Conservation (phyloP, 2,329 filamentous ascomycete species). For the Aspergillus ruber region DNA sequence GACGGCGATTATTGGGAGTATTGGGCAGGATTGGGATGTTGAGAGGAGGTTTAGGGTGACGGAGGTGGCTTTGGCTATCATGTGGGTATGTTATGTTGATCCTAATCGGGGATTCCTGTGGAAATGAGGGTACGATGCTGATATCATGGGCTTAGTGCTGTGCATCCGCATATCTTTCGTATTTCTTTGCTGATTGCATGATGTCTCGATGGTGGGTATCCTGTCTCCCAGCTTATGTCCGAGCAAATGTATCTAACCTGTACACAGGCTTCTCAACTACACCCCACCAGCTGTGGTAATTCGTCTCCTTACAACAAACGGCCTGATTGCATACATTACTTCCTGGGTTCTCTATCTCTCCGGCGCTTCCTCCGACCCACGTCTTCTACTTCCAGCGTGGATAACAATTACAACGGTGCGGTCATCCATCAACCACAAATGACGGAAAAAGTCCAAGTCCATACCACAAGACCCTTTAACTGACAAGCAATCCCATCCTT, state of each 20-base stretch:
- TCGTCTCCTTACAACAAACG: conserved; percentile 68
- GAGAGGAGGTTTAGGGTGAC: conserved; percentile 52
- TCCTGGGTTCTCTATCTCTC: conserved; percentile 65
- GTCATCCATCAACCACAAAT: not conserved
- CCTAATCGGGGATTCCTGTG: conserved; percentile 12
- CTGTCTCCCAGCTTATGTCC: not conserved
- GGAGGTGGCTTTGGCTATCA: conserved; percentile 64
- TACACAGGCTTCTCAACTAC: conserved; percentile 69
- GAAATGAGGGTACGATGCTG: conserved; percentile 3
- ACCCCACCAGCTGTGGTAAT: conserved; percentile 71
- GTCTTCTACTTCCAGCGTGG: conserved; percentile 69
- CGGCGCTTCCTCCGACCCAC: conserved; percentile 63
- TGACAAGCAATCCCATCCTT: not conserved
- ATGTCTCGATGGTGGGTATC: conserved; percentile 68
- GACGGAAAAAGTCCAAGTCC: no score
- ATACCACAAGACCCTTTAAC: not conserved
- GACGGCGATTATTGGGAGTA: conserved; percentile 32
- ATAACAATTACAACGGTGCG: conserved; percentile 67
- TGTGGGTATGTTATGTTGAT: conserved; percentile 59
- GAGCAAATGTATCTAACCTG: not conserved
- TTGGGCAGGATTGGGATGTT: conserved; percentile 38
- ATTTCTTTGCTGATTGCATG: conserved; percentile 77
- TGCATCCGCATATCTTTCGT: conserved; percentile 70
- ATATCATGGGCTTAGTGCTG: conserved; percentile 53
- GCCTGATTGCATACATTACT: conserved; percentile 68